A percentile compares a stretch with the other conserved stretches of the same genome.
Evolutionary conservation across 2,329 filamentous ascomycete genomes (phyloP).

Genomic region (Phialophora chinensis): DNA sequence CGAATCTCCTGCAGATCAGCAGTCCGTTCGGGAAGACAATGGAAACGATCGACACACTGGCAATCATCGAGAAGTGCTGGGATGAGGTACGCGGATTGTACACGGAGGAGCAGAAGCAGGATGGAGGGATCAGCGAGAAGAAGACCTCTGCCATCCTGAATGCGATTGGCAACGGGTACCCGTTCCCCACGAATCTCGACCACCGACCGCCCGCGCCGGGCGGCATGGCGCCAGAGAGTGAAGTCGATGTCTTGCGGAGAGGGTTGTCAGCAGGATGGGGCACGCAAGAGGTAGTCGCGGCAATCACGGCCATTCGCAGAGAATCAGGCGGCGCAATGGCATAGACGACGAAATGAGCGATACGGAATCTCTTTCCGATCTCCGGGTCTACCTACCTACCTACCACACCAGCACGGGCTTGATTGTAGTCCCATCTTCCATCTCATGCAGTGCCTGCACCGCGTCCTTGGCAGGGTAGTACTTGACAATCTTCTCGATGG

Average conservation of each 20-base stretch:
- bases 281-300: constrained; percentile 49
- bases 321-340: constrained; percentile 44
- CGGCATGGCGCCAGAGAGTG: constrained; percentile 66
- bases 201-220: constrained; percentile 60
- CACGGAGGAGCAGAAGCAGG: not conserved
- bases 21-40: constrained; percentile 69
- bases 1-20: constrained; percentile 68
- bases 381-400: not conserved
- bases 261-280: constrained; percentile 53
- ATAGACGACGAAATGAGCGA: constrained; percentile 10
- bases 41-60: constrained; percentile 63
- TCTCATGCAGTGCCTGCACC: constrained; percentile 39
- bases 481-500: constrained; percentile 55
- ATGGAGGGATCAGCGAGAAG: constrained; percentile 56
- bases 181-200: constrained; percentile 68
- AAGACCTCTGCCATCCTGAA: constrained; percentile 56
- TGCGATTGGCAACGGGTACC: constrained; percentile 64
- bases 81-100: constrained; percentile 51
- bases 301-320: constrained; percentile 48
- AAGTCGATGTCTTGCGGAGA: constrained; percentile 59
- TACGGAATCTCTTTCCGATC: too few relatives aligned
- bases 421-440: constrained; percentile 40
- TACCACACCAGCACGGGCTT: constrained; percentile 43
- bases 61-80: constrained; percentile 60
- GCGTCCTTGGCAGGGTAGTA: constrained; percentile 47